Base-by-base conservation (phyloP, 164 flowering plant genomes). In the Stephania cephalantha region DNA sequence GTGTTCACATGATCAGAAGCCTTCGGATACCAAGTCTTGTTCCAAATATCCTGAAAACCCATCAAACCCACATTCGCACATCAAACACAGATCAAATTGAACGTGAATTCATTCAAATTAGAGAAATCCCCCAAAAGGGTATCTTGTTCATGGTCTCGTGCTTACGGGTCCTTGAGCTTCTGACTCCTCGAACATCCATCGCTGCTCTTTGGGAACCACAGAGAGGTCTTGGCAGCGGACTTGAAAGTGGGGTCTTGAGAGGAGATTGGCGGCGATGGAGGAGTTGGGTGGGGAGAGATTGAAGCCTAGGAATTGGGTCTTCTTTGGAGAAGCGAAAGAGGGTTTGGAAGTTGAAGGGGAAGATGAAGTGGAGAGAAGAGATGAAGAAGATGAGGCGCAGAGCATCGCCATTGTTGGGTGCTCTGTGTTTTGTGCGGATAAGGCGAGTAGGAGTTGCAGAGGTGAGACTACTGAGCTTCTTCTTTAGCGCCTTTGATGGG, bases 1-100 rank as follows among this genome's bases (percentile, higher is more conserved):
- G 95, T 89, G 75, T 86, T 87, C 20, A 88, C 76, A 78, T 94
- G 97, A 74, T 96, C 99, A 30, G 84, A 79, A 61, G 97, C 96
- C 82, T 96, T 94, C 1, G 99, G 99, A 71, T 96, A 96, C 95
- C 95, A 96, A 55, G 99, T 92, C 63, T 78, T 92, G 68, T 92
- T 96, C 98, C 94, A 96, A 78, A 96, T 88, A 75, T 96, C 99
- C 99, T 94, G 85, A 68, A 81, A 29, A 22, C 22, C 25, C 64
- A 77, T 9, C 53, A 20, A 17, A 17, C 46, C 35, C 42, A 20
- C 20, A 25, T 55, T 44, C 42, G 4, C 10, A 61, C 35, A 22
- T 30, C 20, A 46, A 65, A 71, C 42, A 35, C 2, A 9, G 42
- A 29, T 52, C 2, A 25, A 46, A 15, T 1, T 17, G 46, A n/a